Percentiles rank a stretch among this genome's conserved stretches.
Evolutionary conservation across 2,329 filamentous ascomycete species (phyloP).

Genomic region (Diaporthe citri): DNA sequence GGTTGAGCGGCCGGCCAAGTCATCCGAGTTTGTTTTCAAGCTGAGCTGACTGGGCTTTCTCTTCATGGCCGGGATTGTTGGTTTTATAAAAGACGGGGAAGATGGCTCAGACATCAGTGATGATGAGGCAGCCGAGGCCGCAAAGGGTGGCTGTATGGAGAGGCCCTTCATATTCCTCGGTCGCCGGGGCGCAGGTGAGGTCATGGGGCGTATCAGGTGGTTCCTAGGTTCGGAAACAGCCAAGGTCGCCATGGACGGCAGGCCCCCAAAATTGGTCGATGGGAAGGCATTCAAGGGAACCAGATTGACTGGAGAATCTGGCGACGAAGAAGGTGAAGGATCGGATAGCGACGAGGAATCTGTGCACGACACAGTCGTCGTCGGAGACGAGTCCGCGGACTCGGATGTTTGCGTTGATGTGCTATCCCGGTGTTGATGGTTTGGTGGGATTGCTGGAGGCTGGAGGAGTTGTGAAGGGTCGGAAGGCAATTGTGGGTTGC

Average conservation of each 20-base stretch:
- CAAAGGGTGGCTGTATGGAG: conserved; percentile 77
- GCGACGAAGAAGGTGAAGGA: conserved; percentile 90
- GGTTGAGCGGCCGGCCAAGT: conserved; percentile 62
- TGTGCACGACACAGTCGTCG: conserved; percentile 91
- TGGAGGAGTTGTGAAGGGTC: conserved; percentile 48
- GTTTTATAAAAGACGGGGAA: conserved; percentile 85
- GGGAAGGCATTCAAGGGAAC: conserved; percentile 78
- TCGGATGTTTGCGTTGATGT: conserved; percentile 83
- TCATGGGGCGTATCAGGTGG: conserved; percentile 69
- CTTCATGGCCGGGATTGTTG: conserved; percentile 76
- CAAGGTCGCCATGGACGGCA: conserved; percentile 61
- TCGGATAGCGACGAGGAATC: conserved; percentile 93
- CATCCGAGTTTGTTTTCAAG: conserved; percentile 77
- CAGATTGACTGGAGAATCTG: conserved; percentile 86
- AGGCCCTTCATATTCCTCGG: conserved; percentile 88
- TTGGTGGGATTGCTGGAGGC: conserved; percentile 59
- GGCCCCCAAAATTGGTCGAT: conserved; percentile 66
- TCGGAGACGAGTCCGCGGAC: conserved; percentile 94
- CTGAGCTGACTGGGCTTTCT: conserved; percentile 84
- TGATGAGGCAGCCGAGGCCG: conserved; percentile 59
- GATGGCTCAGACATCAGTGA: conserved; percentile 73
- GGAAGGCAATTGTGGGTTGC: conserved; percentile 51
- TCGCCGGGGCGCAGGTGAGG: conserved; percentile 77
- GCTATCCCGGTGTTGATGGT: conserved; percentile 81
- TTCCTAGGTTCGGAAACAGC: conserved; percentile 57